Base-by-base conservation (phyloP, 257 asterid genomes). In the Anisodus acutangulus region DNA sequence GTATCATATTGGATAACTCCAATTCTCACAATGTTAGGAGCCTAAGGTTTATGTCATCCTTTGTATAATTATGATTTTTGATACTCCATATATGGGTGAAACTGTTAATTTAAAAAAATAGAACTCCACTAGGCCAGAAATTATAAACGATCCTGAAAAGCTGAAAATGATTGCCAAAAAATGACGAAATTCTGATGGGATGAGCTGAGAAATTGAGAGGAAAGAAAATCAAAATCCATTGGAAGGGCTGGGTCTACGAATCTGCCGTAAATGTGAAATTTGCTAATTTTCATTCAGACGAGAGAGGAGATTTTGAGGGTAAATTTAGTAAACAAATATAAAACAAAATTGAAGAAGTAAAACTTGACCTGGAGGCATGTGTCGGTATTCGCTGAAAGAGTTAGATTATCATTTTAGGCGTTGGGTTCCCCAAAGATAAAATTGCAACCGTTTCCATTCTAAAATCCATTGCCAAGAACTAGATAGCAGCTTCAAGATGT, bases 81-180 rank as follows among this genome's bases (percentile, higher is more conserved):
- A 22, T 22, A 22, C 26, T 22, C 26, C 26, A 22, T 22, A 22
- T 22, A 22, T 22, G 26, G 26, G 26, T 22, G 0, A 22, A 22
- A 22, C 35, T 31, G 35, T 31, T 31, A 1, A 31, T 31, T 31
- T 31, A 0, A 0, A 31, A 31, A 31, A 31, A 31, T 31, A 31
- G 35, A 31, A 31, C 35, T 31, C 35, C 35, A 31, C 45, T 6
- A 41, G 5, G 45, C 0, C 6, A 5, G 45, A 41, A 41, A 41
- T 9, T 51, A 84, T 69, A 63, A 83, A 86, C 10, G 78, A 85
- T 86, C 57, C 82, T 58, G 85, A 90, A 43, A 85, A 84, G 89
- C 66, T 88, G 92, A 87, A 67, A 86, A 58, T n/a, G 54, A 71
- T 49, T 41, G 87, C 88, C 91, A 90, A 92, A 43, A 88, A 85